phyloP scores from a whole-genome alignment of 306 rosid genomes.

The Morella rubra region DNA sequence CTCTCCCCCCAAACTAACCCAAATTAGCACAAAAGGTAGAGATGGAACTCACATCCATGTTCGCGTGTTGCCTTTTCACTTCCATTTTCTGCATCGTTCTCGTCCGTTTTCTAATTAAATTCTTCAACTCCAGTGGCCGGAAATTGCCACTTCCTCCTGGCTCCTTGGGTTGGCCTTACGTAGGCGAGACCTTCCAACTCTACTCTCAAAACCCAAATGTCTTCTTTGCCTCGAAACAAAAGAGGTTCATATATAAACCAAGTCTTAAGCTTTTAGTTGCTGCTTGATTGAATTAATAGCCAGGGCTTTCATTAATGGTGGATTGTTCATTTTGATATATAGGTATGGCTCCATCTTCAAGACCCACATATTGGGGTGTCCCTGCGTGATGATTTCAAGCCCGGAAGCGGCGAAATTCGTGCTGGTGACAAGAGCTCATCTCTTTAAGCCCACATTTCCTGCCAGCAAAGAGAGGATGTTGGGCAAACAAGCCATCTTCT shows the following conservation, averaged over 20 bases:
- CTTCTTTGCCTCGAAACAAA: constrained; percentile 72
- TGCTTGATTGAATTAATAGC: neutral
- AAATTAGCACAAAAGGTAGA: neutral
- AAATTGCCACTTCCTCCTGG: constrained; percentile 81
- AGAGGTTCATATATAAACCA: constrained; percentile 37
- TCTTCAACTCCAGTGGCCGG: constrained; percentile 27
- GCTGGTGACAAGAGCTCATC: constrained; percentile 60
- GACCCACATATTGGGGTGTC: constrained; percentile 96
- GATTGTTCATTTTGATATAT: neutral
- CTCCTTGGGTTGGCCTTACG: constrained; percentile 78
- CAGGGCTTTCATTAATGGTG: constrained; percentile 4
- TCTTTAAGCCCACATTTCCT: constrained; percentile 94
- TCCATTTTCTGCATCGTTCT: constrained; percentile 35
- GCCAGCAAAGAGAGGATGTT: constrained; percentile 94
- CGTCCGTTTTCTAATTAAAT: constrained; percentile 28
- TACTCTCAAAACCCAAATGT: constrained; percentile 94
- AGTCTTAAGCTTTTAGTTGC: neutral
- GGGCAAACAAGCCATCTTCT: constrained; percentile 92
- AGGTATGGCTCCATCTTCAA: constrained; percentile 95
- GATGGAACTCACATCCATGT: constrained; percentile 37
- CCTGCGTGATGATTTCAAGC: constrained; percentile 90
- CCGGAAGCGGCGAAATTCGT: constrained; percentile 93
- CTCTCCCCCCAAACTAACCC: neutral
- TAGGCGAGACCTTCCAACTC: constrained; percentile 90
- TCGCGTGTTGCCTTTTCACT: constrained; percentile 21